Evolutionary conservation across 139 green algal genomes (phyloP).

Genomic region (Pseudopediastrum boryanum): DNA sequence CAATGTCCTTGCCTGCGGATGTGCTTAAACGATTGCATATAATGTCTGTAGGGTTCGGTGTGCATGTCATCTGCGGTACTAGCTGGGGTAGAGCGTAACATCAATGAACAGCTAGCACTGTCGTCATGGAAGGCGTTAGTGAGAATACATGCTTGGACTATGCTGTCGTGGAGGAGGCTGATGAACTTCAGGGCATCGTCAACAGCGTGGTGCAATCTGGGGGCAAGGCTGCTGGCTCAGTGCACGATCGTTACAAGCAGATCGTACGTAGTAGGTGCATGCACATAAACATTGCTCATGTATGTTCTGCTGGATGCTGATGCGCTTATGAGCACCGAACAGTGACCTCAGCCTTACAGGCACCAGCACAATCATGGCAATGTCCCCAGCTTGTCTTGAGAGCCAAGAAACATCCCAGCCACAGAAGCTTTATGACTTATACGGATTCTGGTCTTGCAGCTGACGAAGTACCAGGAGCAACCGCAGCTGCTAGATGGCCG

Average conservation of each 20-base stretch:
- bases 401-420: not conserved
- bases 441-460: conserved; percentile 48
- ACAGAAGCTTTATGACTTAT: not conserved
- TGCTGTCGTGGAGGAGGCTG: conserved; percentile 51
- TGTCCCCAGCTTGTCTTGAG: not conserved
- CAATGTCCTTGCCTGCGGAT: no score
- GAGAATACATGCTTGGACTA: no score
- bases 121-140: no score
- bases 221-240: conserved; percentile 23
- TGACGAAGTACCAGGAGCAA: conserved; percentile 96
- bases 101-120: no score
- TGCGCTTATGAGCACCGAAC: not conserved
- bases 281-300: not conserved
- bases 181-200: conserved; percentile 56
- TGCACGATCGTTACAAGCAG: conserved; percentile 53
- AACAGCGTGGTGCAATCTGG: conserved; percentile 35
- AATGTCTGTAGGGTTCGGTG: no score
- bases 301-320: not conserved
- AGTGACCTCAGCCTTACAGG: not conserved
- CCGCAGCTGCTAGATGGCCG: conserved; percentile 91
- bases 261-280: conserved; percentile 50
- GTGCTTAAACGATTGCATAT: no score
- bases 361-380: not conserved
- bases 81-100: no score
- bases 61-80: no score